These are phyloP conservation scores for Acer saccharum DNA, from an alignment of 345 rosid genomes.

Conservation along the genomic window DNA sequence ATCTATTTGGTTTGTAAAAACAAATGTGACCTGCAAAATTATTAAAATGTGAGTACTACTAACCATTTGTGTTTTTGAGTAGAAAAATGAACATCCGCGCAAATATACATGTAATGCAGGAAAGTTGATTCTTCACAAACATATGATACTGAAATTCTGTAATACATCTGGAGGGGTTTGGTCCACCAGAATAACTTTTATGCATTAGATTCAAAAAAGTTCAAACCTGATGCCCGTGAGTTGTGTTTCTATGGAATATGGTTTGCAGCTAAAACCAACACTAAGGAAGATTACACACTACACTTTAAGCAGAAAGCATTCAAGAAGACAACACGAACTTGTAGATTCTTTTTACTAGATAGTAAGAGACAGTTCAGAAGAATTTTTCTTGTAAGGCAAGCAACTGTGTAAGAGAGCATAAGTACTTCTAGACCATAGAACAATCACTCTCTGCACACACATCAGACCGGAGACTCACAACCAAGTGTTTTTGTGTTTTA, in stretches of 20 bases:
- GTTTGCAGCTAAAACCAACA: neutral
- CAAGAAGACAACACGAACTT: neutral
- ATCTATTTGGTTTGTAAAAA: constrained; percentile 90
- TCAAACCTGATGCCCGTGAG: neutral
- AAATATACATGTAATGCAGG: neutral
- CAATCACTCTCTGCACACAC: neutral
- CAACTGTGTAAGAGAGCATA: neutral
- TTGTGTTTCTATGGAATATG: neutral
- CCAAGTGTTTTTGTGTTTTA: neutral
- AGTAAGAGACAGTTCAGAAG: neutral
- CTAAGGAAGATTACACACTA: neutral
- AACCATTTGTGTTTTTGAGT: neutral
- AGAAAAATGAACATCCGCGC: neutral
- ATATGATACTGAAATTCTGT: neutral
- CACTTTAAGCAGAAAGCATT: neutral
- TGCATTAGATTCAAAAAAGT: neutral
- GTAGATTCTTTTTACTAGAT: too few relatives aligned
- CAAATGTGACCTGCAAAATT: constrained; percentile 71
- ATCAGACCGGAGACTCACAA: neutral
- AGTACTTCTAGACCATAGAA: neutral
- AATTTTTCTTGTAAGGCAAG: neutral
- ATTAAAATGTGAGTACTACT: constrained; percentile 9
- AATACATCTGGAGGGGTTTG: neutral
- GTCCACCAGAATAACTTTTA: neutral
- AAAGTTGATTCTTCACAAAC: neutral